Percentiles rank a stretch among this genome's conserved stretches.
These are phyloP conservation scores for Lichenothelia convexa DNA, from an alignment of 495 filamentous ascomycete species.

Conservation along the genomic window DNA sequence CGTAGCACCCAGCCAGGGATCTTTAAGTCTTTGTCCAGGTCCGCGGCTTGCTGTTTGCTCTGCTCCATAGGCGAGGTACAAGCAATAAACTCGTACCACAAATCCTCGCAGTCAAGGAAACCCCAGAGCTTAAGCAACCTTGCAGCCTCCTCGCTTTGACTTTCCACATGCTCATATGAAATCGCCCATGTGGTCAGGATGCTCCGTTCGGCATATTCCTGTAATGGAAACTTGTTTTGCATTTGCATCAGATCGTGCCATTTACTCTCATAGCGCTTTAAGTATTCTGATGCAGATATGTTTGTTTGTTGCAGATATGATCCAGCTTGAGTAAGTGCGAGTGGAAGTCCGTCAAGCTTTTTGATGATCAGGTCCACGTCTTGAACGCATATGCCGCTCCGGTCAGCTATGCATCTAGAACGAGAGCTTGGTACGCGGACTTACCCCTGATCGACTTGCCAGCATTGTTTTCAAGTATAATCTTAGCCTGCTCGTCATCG, in stretches of 20 bases:
- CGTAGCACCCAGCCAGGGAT: not conserved
- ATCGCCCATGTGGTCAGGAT: not conserved
- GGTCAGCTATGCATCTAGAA: not conserved
- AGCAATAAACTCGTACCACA: not conserved
- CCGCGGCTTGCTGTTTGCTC: no score
- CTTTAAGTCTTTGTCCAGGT: not conserved
- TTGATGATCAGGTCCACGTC: not conserved
- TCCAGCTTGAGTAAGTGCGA: not conserved
- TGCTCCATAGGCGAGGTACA: no score
- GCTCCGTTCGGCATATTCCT: not conserved
- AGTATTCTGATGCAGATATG: not conserved
- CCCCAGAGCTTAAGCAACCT: not conserved
- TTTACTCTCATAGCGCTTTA: not conserved
- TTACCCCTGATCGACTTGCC: not conserved
- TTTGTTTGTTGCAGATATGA: not conserved
- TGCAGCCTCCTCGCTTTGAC: not conserved
- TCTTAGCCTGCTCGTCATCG: not conserved
- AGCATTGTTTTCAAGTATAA: not conserved
- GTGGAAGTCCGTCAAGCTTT: constrained; percentile 1
- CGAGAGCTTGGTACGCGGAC: not conserved
- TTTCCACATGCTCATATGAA: not conserved
- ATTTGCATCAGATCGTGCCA: not conserved
- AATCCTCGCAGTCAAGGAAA: not conserved
- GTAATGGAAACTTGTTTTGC: not conserved
- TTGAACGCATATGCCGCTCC: not conserved